These are phyloP conservation scores for Fusarium sp. DNA, from an alignment of 2,329 filamentous ascomycete species.

Conservation along the genomic window DNA sequence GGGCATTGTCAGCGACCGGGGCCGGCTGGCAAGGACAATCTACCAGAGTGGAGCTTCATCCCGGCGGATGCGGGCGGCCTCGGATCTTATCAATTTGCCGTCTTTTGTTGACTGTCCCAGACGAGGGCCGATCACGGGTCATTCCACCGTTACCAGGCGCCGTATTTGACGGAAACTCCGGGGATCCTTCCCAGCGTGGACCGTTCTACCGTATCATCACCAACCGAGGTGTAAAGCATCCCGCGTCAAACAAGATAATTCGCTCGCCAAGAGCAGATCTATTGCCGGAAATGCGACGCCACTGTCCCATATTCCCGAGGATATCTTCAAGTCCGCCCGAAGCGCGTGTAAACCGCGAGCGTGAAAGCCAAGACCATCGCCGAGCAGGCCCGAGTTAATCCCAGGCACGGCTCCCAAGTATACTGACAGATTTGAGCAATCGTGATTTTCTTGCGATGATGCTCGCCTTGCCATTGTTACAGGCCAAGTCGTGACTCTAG, in stretches of 20 bases:
- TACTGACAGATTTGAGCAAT: not conserved
- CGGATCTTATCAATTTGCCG: constrained; percentile 13
- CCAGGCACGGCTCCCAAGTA: not conserved
- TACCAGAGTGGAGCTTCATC: constrained; percentile 1
- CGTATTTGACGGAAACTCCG: not conserved
- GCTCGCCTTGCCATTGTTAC: not conserved
- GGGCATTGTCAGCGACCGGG: not conserved
- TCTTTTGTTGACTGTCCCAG: not conserved
- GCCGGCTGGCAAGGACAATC: not conserved
- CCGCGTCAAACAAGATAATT: not conserved
- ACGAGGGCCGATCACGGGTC: not conserved
- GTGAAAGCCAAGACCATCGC: not conserved
- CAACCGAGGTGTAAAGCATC: not conserved
- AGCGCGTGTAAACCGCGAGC: not conserved
- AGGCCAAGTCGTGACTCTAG: not conserved
- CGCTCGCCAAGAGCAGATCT: not conserved
- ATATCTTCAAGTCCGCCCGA: not conserved
- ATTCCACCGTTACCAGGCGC: not conserved
- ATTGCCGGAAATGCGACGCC: not conserved
- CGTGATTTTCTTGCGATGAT: not conserved
- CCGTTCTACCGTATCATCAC: not conserved
- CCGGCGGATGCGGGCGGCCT: constrained; percentile 8
- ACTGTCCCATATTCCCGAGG: not conserved
- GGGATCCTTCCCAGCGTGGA: not conserved
- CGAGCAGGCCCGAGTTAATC: not conserved